These are phyloP conservation scores for Ogataea hybrid DNA, from an alignment of 1,139 yeast species.

Conservation along the genomic window DNA sequence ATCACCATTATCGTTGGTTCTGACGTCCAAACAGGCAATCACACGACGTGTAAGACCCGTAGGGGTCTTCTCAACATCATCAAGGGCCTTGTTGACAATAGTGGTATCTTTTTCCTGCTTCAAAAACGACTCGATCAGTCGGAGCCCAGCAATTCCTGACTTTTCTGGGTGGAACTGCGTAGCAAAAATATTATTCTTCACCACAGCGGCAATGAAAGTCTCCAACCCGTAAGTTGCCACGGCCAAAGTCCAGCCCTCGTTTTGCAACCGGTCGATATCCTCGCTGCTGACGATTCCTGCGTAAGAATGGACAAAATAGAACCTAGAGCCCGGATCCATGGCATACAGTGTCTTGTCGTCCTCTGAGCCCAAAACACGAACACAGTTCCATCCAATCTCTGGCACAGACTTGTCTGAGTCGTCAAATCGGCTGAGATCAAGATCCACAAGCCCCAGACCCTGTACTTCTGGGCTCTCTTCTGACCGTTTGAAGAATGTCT, in stretches of 20 bases:
- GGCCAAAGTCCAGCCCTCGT: conserved; percentile 75
- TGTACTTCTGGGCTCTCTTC: conserved; percentile 64
- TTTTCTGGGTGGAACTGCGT: conserved; percentile 99
- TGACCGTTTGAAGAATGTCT: conserved; percentile 71
- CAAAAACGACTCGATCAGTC: conserved; percentile 70
- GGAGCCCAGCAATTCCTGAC: conserved; percentile 86
- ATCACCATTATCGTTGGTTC: conserved; percentile 91
- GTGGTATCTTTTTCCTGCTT: conserved; percentile 42
- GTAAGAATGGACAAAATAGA: conserved; percentile 93
- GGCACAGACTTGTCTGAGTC: conserved; percentile 79
- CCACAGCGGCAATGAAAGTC: conserved; percentile 78
- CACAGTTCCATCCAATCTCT: conserved; percentile 89
- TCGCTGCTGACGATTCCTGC: conserved; percentile 61
- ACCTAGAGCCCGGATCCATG: conserved; percentile 62
- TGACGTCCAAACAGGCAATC: conserved; percentile 95
- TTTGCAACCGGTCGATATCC: conserved; percentile 33
- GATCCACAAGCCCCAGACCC: conserved; percentile 56
- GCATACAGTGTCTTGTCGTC: conserved; percentile 50
- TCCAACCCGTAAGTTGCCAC: conserved; percentile 75
- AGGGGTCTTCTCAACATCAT: conserved; percentile 44
- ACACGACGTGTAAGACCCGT: conserved; percentile 84
- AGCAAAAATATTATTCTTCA: conserved; percentile 77
- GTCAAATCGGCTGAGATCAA: conserved; percentile 58
- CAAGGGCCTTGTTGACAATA: conserved; percentile 15
- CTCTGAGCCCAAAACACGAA: conserved; percentile 35